These are phyloP conservation scores for Fraxinus americana DNA, from an alignment of 257 asterid species.

Conservation along the genomic window DNA sequence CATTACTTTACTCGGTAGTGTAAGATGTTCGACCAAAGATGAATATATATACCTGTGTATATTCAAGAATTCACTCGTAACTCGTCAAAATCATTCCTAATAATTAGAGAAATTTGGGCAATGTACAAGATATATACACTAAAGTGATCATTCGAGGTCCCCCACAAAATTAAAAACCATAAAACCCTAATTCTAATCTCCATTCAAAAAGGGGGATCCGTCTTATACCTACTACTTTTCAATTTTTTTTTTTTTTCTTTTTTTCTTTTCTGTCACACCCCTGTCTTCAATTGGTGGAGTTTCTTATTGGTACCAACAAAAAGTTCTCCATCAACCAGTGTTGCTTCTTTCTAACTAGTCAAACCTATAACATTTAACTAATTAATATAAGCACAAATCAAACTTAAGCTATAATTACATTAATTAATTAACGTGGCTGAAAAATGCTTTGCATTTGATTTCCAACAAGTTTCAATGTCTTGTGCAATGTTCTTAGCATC, in stretches of 20 bases:
- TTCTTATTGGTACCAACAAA: constrained; percentile 34
- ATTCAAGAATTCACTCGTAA: constrained; percentile 24
- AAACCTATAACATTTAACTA: neutral
- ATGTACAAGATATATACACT: constrained; percentile 42
- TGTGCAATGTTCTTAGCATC: constrained; percentile 33
- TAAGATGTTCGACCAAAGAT: neutral
- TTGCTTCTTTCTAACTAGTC: constrained; percentile 9
- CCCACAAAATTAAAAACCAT: constrained; percentile 22
- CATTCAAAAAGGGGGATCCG: neutral
- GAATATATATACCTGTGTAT: neutral
- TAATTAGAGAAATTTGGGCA: constrained; percentile 21
- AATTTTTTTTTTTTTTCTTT: neutral
- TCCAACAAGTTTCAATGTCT: constrained; percentile 23
- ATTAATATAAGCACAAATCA: neutral
- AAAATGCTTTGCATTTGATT: constrained; percentile 5
- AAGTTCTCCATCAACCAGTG: constrained; percentile 29
- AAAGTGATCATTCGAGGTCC: constrained; percentile 6
- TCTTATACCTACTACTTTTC: neutral
- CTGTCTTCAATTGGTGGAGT: constrained; percentile 20
- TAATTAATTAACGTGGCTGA: constrained; percentile 6
- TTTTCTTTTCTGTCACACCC: neutral
- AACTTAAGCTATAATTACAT: constrained; percentile 1
- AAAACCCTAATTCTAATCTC: constrained; percentile 18
- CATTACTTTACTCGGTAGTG: neutral
- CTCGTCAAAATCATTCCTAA: constrained; percentile 23